Base-by-base conservation (phyloP, 371 early-diverging fungal genomes). In the Sporodiniella umbellata region DNA sequence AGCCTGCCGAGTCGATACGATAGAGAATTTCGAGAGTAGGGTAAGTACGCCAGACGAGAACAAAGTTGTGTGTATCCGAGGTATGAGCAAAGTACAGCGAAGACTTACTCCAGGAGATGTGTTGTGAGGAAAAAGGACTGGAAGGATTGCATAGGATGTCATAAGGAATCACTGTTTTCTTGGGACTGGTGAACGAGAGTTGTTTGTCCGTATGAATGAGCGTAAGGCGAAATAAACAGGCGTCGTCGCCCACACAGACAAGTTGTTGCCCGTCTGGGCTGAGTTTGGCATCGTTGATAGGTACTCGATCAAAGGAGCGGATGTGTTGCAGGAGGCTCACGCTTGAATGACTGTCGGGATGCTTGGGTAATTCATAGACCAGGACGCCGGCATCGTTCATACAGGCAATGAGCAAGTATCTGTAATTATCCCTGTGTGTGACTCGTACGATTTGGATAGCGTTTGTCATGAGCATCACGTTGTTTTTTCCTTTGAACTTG, bases 1-100 rank as follows among this genome's bases (percentile, higher is more conserved):
- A 60, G 3, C 80, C 83, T 1, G 68, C 79, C 1, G 74, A 68
- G 46, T 80, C 78, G 21, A 83, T 79, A 5, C 68, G 60, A 33
- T 63, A 54, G 15, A 67, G 8, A 38, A 69, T 53, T 52, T 67
- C 63, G n/a, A 49, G 33, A 45, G 60, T 57, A 31, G 79, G 71
- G 18, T 54, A 48, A 3, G 78, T 60, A 3, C 65, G 66, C 83
- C 83, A 83, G 14, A 83, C 71, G 25, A 78, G 46, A 3, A 83
- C 78, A 15, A 55, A 49, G 10, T 55, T 42, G 31, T 68, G 69
- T 3, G 70, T 64, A 51, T 83, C 83, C 0, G 83, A 83, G 0
- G 83, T 72, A 39, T 83, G 83, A 6, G 80, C 83, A 65, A 83
- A 79, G 47, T 66, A 68, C 8, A 63, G 60, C 17, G 78, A 79